Conservation (phyloP, 2,329 filamentous ascomycete genomes). For the Alternaria ventricosa region DNA sequence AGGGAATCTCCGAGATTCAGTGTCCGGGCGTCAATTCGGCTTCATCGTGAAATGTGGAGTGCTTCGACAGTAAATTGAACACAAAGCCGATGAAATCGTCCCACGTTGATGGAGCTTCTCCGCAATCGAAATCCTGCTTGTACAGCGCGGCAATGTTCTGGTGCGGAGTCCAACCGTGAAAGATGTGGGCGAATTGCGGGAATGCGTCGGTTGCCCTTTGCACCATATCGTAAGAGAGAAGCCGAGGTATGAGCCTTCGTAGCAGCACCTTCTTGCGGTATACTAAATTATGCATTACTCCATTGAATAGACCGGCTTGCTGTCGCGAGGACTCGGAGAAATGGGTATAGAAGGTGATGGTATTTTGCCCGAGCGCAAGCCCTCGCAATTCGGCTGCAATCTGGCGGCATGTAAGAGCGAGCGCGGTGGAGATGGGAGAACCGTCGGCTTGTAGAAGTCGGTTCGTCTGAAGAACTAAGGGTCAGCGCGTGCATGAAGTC, state of each 20-base stretch:
- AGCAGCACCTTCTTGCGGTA: background rate
- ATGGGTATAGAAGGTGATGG: background rate
- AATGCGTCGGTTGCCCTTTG: background rate
- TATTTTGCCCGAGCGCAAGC: background rate
- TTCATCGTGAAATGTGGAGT: too few relatives aligned
- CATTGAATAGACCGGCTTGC: background rate
- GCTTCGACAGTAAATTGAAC: too few relatives aligned
- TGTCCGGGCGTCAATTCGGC: too few relatives aligned
- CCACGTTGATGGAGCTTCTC: background rate
- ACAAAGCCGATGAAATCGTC: background rate
- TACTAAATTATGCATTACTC: background rate
- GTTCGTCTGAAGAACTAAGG: too few relatives aligned
- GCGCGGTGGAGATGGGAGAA: background rate
- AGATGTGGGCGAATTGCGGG: background rate
- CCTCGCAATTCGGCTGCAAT: background rate
- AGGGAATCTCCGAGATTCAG: too few relatives aligned
- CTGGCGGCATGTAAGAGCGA: background rate
- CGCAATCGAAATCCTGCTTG: background rate
- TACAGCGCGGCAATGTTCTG: rapidly evolving
- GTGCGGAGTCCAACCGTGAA: background rate
- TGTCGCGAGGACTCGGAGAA: background rate
- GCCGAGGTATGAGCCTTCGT: background rate
- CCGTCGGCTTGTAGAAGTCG: background rate
- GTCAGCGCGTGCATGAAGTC: too few relatives aligned
- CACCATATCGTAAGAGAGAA: background rate